phyloP scores from a whole-genome alignment of 2,329 filamentous ascomycete species.

The Penicillium digitatum region DNA sequence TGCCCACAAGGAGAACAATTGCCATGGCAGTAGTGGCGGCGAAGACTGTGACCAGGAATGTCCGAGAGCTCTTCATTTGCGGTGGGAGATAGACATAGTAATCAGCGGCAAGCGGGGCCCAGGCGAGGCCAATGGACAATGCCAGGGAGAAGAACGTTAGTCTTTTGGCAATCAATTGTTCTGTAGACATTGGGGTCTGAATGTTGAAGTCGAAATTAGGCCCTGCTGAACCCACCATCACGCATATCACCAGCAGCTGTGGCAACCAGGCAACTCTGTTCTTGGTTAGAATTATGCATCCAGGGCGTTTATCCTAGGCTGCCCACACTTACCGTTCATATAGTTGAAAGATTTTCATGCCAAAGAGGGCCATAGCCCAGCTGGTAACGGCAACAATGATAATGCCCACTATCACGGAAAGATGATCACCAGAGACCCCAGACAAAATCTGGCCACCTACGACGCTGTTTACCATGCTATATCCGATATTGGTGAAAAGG shows the following conservation, averaged over 20 bases:
- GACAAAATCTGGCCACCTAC: conserved; percentile 46
- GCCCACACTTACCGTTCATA: conserved; percentile 39
- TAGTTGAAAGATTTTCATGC: conserved; percentile 42
- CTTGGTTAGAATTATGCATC: neutral
- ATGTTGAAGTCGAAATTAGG: conserved; percentile 36
- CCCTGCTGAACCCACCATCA: conserved; percentile 41
- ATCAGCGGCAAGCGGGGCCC: conserved; percentile 38
- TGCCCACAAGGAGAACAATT: conserved; percentile 39
- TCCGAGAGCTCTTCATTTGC: conserved; percentile 34
- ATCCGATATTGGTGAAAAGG: conserved; percentile 43
- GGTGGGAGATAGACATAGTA: conserved; percentile 46
- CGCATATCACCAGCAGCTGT: conserved; percentile 40
- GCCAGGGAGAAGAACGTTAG: conserved; percentile 38
- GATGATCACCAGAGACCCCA: conserved; percentile 35
- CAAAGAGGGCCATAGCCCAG: conserved; percentile 38
- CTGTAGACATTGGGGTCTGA: conserved; percentile 25
- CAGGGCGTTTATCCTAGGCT: neutral
- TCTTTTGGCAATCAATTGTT: conserved; percentile 35
- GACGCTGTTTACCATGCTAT: conserved; percentile 42
- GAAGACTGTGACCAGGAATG: conserved; percentile 38
- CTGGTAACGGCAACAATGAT: conserved; percentile 37
- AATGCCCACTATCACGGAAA: conserved; percentile 40
- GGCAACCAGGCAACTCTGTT: conserved; percentile 41
- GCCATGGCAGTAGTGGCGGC: conserved; percentile 35
- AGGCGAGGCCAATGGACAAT: conserved; percentile 35